Base-by-base conservation (phyloP, 495 filamentous ascomycete genomes). In the Aspergillus hancockii region DNA sequence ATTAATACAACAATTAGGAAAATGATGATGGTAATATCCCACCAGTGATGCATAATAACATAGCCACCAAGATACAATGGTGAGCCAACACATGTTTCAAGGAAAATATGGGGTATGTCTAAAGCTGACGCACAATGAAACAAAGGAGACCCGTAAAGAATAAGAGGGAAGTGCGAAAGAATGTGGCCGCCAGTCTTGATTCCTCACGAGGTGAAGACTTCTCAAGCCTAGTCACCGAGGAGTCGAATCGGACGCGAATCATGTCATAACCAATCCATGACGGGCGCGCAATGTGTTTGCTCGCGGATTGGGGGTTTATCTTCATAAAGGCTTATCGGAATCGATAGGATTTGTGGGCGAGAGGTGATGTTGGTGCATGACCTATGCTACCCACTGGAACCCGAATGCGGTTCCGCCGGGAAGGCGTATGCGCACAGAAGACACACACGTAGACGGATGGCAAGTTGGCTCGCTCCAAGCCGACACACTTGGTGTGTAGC, bases 381-480 rank as follows among this genome's bases (percentile, higher is more conserved):
- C 68, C 71, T 54, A 73, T 63, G 28, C 70, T 72, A 34, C 78
- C 75, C 16, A 79, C 77, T 19, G 78, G 75, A 45, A 83, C 84
- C 54, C 85, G 82, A n/a, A 84, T 61, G 30, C 88, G 82, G 2
- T 88, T 83, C 13, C 83, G 85, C 36, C 89, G 77, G 59, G 85
- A 81, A 0, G 89, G 90, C 6, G 89, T 92, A 56, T 90, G 85
- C 8, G 86, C 85, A 67, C 91, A 96, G 64, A 88, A 92, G 18
- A 88, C 75, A 67, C 91, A 96, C 13, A 94, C 85, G 70, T 91
- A 93, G 10, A 93, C 88, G 0, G 81, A 80, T 21, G 90, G 90
- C 46, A 90, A 78, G 52, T 87, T 81, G 8, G 75, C 70, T 19
- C 79, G 76, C 57, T 86, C 86, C 23, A 93, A 78, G 18, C 89